phyloP scores from a whole-genome alignment of 306 rosid genomes.

The Malus fusca region DNA sequence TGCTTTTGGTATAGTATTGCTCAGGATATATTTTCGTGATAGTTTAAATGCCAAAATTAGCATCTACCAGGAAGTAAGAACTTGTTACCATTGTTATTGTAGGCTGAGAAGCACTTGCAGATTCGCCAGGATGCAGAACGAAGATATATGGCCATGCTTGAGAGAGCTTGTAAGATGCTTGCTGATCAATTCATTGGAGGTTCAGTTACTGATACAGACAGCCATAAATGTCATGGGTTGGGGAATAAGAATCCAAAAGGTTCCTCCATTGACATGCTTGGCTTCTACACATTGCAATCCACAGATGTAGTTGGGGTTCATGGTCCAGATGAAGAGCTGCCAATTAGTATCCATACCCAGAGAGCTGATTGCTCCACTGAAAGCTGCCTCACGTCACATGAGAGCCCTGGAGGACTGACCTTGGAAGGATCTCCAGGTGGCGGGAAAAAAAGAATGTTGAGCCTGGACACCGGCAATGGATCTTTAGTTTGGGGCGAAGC shows the following conservation, averaged over 20 bases:
- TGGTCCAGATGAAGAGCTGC: constrained; percentile 49
- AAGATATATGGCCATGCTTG: constrained; percentile 91
- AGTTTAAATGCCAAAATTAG: background rate
- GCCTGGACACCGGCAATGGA: constrained; percentile 50
- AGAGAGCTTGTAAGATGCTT: constrained; percentile 96
- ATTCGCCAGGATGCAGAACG: constrained; percentile 90
- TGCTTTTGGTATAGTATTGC: background rate
- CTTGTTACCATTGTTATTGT: constrained; percentile 10
- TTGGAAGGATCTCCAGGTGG: constrained; percentile 68
- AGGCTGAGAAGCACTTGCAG: constrained; percentile 98
- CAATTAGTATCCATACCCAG: constrained; percentile 39
- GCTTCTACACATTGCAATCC: constrained; percentile 59
- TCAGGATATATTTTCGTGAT: background rate
- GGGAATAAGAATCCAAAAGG: constrained; percentile 51
- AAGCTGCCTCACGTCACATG: constrained; percentile 92
- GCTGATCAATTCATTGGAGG: constrained; percentile 87
- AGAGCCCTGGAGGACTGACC: constrained; percentile 65
- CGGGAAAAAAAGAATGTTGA: constrained; percentile 48
- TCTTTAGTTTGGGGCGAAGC: constrained; percentile 76
- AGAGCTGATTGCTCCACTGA: constrained; percentile 93
- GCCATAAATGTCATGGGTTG: constrained; percentile 54
- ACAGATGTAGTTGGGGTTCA: constrained; percentile 40
- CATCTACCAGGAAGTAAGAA: background rate
- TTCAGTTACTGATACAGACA: constrained; percentile 52
- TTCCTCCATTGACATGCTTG: constrained; percentile 55